phyloP scores from a whole-genome alignment of 2,329 filamentous ascomycete species.

The Colletotrichum camelliae region DNA sequence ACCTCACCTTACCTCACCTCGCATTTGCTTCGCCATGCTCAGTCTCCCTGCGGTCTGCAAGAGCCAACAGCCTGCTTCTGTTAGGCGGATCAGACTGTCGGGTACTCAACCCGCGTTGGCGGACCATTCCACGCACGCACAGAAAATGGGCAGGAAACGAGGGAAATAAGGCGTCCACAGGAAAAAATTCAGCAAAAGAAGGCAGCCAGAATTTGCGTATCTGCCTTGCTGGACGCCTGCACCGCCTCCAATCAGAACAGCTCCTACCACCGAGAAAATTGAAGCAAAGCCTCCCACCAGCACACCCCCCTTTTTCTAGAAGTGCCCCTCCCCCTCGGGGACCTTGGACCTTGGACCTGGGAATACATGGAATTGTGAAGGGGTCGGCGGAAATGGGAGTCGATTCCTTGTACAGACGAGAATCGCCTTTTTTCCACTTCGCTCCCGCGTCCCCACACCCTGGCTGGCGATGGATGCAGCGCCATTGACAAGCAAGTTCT shows the following conservation, averaged over 20 bases:
- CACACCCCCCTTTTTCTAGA: neutral
- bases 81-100: slow-evolving; percentile 10
- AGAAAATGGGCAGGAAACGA: neutral
- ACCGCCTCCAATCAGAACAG: slow-evolving; percentile 14
- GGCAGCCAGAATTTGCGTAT: neutral
- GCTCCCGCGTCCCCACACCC: neutral
- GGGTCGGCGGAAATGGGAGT: slow-evolving; percentile 7
- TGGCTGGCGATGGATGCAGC: neutral
- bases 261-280: slow-evolving; percentile 1
- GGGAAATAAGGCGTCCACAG: slow-evolving; percentile 1
- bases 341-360: neutral
- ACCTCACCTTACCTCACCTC: neutral
- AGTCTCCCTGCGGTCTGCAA: neutral
- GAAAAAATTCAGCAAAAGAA: neutral
- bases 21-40: neutral
- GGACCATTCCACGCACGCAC: slow-evolving; percentile 8
- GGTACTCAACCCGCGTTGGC: slow-evolving; percentile 3
- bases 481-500: neutral
- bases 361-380: neutral
- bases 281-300: slow-evolving; percentile 1
- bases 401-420: neutral
- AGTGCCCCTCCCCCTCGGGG: neutral
- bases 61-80: neutral
- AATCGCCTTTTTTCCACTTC: slow-evolving; percentile 19
- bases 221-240: slow-evolving; percentile 18